Percentiles rank a stretch among this genome's conserved stretches.
Conservation (phyloP, 352 stramenopile genomes). For the Phytophthora melonis region DNA sequence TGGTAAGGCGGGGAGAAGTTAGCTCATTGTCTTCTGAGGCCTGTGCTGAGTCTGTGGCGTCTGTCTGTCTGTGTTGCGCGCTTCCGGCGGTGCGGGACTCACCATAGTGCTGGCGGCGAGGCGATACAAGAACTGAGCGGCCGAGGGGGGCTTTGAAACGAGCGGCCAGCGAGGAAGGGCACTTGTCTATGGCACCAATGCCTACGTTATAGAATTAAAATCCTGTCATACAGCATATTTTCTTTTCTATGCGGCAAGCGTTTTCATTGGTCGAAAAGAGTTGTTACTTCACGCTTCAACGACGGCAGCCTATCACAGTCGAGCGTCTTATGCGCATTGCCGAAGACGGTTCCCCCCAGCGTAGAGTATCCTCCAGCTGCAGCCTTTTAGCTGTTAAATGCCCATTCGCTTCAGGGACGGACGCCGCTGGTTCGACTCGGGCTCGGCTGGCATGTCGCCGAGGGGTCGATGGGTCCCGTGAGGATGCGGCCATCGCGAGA, state of each 20-base stretch:
- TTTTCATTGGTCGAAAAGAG: slow-evolving; percentile 27
- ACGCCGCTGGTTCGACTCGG: slow-evolving; percentile 61
- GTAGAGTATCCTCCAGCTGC: too few species aligned
- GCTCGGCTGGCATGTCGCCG: slow-evolving; percentile 48
- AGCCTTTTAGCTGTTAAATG: slow-evolving; percentile 16
- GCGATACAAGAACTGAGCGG: slow-evolving; percentile 44
- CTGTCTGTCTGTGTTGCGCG: neutral
- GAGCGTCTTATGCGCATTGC: neutral
- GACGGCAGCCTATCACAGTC: neutral
- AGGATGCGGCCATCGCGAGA: slow-evolving; percentile 53
- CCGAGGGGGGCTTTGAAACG: slow-evolving; percentile 20
- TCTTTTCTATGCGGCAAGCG: slow-evolving; percentile 10
- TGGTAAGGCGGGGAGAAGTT: neutral
- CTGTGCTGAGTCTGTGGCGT: neutral
- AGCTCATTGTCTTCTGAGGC: neutral
- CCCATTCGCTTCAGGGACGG: slow-evolving; percentile 70
- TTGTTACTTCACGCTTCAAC: slow-evolving; percentile 29
- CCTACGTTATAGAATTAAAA: neutral
- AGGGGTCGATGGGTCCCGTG: slow-evolving; percentile 70
- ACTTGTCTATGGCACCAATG: slow-evolving; percentile 30
- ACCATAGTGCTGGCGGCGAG: slow-evolving; percentile 30
- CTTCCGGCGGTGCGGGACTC: slow-evolving; percentile 19
- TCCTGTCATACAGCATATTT: neutral
- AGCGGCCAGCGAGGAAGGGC: slow-evolving; percentile 17
- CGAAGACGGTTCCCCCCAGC: neutral